These are phyloP conservation scores for Saksenaea vasiformis DNA, from an alignment of 371 early-diverging fungal genomes.

Conservation along the genomic window DNA sequence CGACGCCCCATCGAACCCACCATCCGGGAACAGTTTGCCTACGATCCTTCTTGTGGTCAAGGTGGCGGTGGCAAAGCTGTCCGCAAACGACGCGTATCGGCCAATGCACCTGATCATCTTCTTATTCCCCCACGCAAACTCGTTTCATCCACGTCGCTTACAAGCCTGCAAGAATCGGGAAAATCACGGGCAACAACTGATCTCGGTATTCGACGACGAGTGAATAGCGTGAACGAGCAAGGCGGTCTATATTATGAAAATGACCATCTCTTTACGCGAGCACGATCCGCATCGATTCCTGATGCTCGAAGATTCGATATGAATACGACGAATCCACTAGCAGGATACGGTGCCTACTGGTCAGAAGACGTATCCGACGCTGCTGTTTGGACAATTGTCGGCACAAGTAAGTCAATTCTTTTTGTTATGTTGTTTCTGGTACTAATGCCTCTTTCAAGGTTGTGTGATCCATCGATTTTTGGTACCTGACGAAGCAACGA, in stretches of 20 bases:
- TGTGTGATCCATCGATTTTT: slow-evolving; percentile 71
- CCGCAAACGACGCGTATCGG: slow-evolving; percentile 22
- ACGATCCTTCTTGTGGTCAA: slow-evolving; percentile 8
- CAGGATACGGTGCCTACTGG: slow-evolving; percentile 51
- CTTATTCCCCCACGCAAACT: slow-evolving; percentile 3
- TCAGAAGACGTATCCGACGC: slow-evolving; percentile 78
- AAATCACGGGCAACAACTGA: slow-evolving; percentile 15
- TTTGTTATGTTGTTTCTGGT: background rate
- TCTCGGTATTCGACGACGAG: slow-evolving; percentile 36
- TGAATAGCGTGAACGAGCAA: slow-evolving; percentile 31
- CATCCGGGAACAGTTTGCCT: background rate
- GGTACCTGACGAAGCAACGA: slow-evolving; percentile 34
- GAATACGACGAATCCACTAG: background rate
- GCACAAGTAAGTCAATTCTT: slow-evolving; percentile 35
- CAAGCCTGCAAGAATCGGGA: slow-evolving; percentile 17
- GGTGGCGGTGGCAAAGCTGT: slow-evolving; percentile 35
- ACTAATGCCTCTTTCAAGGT: slow-evolving; percentile 20
- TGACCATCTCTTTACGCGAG: slow-evolving; percentile 9
- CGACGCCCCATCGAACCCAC: slow-evolving; percentile 2
- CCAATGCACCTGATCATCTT: background rate
- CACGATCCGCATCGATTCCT: background rate
- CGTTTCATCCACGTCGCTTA: slow-evolving; percentile 27
- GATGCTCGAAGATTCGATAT: background rate
- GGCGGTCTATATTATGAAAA: background rate
- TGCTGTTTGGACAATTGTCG: slow-evolving; percentile 85